These are phyloP conservation scores for Trypanosomatidae sp. DNA, from an alignment of 208 protist species.

Conservation along the genomic window DNA sequence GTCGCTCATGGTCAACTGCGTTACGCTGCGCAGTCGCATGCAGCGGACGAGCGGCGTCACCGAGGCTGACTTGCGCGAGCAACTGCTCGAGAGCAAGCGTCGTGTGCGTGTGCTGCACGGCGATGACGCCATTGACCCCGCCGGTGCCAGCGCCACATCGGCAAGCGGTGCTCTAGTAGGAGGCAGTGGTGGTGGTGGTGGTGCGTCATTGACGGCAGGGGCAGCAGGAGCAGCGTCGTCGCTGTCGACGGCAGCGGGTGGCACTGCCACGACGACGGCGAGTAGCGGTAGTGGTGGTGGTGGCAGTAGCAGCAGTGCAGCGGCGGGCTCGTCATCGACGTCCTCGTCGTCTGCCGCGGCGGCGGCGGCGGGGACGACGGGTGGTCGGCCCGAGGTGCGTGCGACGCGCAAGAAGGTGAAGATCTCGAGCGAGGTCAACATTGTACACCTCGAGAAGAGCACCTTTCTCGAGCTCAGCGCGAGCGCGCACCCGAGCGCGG, in stretches of 20 bases:
- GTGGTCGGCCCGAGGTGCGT: constrained; percentile 24
- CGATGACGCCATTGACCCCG: constrained; percentile 14
- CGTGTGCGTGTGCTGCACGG: constrained; percentile 35
- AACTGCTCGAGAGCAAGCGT: constrained; percentile 40
- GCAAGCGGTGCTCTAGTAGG: too few relatives aligned
- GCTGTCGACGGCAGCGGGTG: constrained; percentile 6
- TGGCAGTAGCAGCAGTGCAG: too few relatives aligned
- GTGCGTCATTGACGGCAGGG: too few relatives aligned
- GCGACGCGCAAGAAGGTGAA: constrained; percentile 46
- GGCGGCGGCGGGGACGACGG: constrained; percentile 3
- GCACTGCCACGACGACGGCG: constrained; percentile 10
- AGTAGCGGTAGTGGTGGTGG: too few relatives aligned
- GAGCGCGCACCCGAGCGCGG: constrained; percentile 27
- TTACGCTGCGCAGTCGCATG: constrained; percentile 71
- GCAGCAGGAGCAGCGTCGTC: too few relatives aligned
- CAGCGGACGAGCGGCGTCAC: constrained; percentile 28
- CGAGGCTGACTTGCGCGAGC: constrained; percentile 49
- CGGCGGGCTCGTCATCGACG: constrained; percentile 4
- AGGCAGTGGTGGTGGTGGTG: too few relatives aligned
- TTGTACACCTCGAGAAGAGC: constrained; percentile 79
- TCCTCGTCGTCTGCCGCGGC: too few relatives aligned
- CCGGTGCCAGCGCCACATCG: too few relatives aligned
- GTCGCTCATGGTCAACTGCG: constrained; percentile 45
- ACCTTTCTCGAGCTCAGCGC: constrained; percentile 83
- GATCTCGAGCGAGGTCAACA: constrained; percentile 79